Evolutionary conservation across 257 asterid species (phyloP).

Genomic region (Primulina huaijiensis): DNA sequence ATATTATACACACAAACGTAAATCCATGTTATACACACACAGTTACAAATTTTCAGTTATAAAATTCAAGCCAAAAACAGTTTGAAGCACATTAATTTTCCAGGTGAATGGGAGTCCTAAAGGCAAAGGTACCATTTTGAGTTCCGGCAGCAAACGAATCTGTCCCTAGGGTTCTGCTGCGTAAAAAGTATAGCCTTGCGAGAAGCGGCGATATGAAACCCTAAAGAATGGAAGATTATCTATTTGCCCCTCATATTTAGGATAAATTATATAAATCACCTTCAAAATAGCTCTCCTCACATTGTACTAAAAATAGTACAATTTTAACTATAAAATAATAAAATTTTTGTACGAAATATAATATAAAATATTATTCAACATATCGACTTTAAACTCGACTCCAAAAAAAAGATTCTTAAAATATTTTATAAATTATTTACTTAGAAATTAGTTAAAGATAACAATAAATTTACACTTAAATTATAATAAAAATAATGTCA

Average conservation of each 20-base stretch:
- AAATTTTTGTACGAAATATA: too few relatives aligned
- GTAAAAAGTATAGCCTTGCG: not conserved
- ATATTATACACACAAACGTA: conserved; percentile 16
- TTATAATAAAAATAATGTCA: too few relatives aligned
- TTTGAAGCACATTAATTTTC: not conserved
- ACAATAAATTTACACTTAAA: too few relatives aligned
- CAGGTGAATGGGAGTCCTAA: not conserved
- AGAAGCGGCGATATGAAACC: not conserved
- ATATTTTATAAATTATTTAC: too few relatives aligned
- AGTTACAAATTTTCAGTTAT: not conserved
- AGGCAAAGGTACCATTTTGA: conserved; percentile 30
- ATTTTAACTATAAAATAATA: too few relatives aligned
- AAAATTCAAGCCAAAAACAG: not conserved
- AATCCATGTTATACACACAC: conserved; percentile 13
- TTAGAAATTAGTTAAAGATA: too few relatives aligned
- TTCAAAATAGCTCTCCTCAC: too few relatives aligned
- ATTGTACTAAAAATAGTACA: too few relatives aligned
- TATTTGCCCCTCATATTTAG: not conserved
- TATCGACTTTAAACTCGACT: too few relatives aligned
- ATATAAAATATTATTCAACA: too few relatives aligned
- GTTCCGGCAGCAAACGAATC: conserved; percentile 17
- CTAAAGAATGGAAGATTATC: not conserved
- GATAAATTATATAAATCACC: not conserved
- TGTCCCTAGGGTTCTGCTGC: conserved; percentile 25
- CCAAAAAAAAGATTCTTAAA: too few relatives aligned